These are phyloP conservation scores for Lipomyces yarrowii DNA, from an alignment of 1,139 yeast genomes.

Conservation along the genomic window DNA sequence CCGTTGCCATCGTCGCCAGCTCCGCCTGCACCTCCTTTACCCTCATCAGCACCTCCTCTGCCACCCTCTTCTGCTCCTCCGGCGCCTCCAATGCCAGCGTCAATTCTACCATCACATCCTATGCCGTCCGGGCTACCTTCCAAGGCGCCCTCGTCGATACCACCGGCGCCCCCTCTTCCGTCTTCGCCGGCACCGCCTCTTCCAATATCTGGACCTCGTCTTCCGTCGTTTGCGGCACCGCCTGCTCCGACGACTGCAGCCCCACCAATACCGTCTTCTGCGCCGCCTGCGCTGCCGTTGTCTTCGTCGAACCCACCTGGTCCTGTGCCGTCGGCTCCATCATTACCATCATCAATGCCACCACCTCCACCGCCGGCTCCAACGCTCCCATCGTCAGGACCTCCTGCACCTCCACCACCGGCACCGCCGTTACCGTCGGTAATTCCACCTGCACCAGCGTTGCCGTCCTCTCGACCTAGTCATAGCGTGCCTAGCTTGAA, in stretches of 20 bases:
- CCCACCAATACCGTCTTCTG: not conserved
- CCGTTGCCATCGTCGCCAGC: slow-evolving; percentile 31
- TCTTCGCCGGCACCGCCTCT: slow-evolving; percentile 29
- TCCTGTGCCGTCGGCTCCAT: slow-evolving; percentile 31
- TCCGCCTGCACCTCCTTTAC: slow-evolving; percentile 32
- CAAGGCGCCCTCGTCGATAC: slow-evolving; percentile 33
- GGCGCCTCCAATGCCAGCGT: slow-evolving; percentile 33
- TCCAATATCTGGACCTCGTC: slow-evolving; percentile 18
- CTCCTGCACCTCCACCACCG: slow-evolving; percentile 32
- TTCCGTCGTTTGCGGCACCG: slow-evolving; percentile 20
- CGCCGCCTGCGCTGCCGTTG: slow-evolving; percentile 38
- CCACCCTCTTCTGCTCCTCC: slow-evolving; percentile 33
- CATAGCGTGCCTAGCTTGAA: slow-evolving; percentile 33
- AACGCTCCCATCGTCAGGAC: slow-evolving; percentile 22
- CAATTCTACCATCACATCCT: slow-evolving; percentile 31
- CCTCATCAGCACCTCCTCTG: slow-evolving; percentile 22
- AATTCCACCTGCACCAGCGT: slow-evolving; percentile 31
- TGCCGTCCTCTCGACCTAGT: slow-evolving; percentile 33
- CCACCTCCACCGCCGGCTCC: slow-evolving; percentile 30
- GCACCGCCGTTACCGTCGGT: slow-evolving; percentile 34
- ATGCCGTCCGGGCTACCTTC: slow-evolving; percentile 34
- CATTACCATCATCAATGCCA: slow-evolving; percentile 31
- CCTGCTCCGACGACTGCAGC: slow-evolving; percentile 30
- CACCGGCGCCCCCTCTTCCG: slow-evolving; percentile 27
- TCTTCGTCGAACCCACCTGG: slow-evolving; percentile 13